phyloP scores from a whole-genome alignment of 495 filamentous ascomycete species.

The Xylaria grammica region DNA sequence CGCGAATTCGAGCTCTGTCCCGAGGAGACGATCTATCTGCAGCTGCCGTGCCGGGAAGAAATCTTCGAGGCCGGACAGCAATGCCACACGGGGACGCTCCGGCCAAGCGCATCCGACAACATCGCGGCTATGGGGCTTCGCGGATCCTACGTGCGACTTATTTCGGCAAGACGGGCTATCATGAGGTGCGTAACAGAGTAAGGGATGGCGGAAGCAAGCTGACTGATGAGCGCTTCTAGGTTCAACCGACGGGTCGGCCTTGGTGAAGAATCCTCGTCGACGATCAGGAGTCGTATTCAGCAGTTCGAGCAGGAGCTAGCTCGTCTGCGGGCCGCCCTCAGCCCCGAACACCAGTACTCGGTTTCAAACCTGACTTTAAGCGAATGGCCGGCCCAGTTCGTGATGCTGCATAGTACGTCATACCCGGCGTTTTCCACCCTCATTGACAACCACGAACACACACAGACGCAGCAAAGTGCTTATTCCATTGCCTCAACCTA shows the following conservation, averaged over 20 bases:
- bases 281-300: slow-evolving; percentile 25
- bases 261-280: slow-evolving; percentile 30
- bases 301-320: slow-evolving; percentile 29
- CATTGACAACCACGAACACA: background rate
- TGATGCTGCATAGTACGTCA: slow-evolving; percentile 32
- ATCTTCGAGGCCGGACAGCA: slow-evolving; percentile 30
- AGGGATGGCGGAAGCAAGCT: slow-evolving; percentile 9
- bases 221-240: background rate
- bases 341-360: slow-evolving; percentile 28
- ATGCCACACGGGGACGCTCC: slow-evolving; percentile 26
- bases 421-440: background rate
- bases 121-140: slow-evolving; percentile 25
- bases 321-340: slow-evolving; percentile 20
- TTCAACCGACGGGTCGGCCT: slow-evolving; percentile 33
- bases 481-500: background rate
- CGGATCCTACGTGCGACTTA: slow-evolving; percentile 31
- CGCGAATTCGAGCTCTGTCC: slow-evolving; percentile 37
- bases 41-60: slow-evolving; percentile 36
- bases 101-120: slow-evolving; percentile 18
- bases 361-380: slow-evolving; percentile 23
- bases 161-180: slow-evolving; percentile 30
- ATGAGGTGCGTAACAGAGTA: slow-evolving; percentile 34
- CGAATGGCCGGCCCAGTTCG: slow-evolving; percentile 29
- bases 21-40: slow-evolving; percentile 36
- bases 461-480: background rate